phyloP scores from a whole-genome alignment of 352 stramenopile genomes.

The Stramenopiles sp. region DNA sequence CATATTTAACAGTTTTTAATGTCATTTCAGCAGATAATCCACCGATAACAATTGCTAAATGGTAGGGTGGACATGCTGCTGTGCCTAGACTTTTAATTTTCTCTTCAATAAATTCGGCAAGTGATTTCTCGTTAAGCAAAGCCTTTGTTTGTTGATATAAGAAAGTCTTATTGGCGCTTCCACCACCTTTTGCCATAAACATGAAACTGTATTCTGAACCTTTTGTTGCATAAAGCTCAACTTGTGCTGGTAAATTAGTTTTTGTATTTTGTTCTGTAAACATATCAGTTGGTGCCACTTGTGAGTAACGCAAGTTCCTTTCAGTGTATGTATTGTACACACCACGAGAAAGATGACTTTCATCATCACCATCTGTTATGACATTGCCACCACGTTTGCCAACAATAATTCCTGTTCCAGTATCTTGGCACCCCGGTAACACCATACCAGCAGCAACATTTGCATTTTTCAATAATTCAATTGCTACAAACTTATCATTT shows the following conservation, averaged over 20 bases:
- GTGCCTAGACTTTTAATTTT: slow-evolving; percentile 70
- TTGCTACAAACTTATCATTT: slow-evolving; percentile 64
- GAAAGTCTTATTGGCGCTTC: slow-evolving; percentile 69
- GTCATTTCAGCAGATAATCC: slow-evolving; percentile 50
- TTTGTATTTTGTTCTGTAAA: slow-evolving; percentile 67
- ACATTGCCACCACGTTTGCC: slow-evolving; percentile 53
- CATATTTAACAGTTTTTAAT: slow-evolving; percentile 69
- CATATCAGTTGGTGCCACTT: slow-evolving; percentile 60
- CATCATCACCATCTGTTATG: slow-evolving; percentile 57
- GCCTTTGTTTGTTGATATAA: slow-evolving; percentile 75
- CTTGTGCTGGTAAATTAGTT: slow-evolving; percentile 60
- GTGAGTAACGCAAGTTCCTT: slow-evolving; percentile 53
- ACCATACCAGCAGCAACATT: slow-evolving; percentile 40
- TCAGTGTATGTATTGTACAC: slow-evolving; percentile 62
- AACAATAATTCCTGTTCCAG: slow-evolving; percentile 60
- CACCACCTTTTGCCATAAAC: slow-evolving; percentile 70
- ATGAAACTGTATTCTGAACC: slow-evolving; percentile 59
- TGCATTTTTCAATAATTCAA: slow-evolving; percentile 68
- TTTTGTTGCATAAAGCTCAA: slow-evolving; percentile 48
- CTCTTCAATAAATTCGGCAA: slow-evolving; percentile 47
- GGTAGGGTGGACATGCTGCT: slow-evolving; percentile 59
- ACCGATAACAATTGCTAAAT: slow-evolving; percentile 62
- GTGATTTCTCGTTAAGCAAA: slow-evolving; percentile 44
- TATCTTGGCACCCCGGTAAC: slow-evolving; percentile 28
- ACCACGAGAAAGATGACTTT: slow-evolving; percentile 40